These are phyloP conservation scores for Rhizomucor pusillus DNA, from an alignment of 371 early-diverging fungal species.

Conservation along the genomic window DNA sequence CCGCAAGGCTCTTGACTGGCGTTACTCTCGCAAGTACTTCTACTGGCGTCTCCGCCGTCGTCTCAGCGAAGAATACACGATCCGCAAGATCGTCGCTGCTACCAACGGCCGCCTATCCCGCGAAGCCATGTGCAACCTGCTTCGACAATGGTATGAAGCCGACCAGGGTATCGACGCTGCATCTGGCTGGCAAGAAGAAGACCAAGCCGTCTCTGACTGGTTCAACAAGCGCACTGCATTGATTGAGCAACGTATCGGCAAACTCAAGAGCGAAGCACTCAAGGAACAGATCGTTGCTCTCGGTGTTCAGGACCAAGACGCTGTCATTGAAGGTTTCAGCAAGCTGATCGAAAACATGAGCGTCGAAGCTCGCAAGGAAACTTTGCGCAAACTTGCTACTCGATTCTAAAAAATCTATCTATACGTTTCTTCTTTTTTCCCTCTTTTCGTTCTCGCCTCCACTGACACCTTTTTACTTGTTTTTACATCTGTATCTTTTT, in stretches of 20 bases:
- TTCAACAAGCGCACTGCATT: conserved; percentile 52
- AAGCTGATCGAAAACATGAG: conserved; percentile 41
- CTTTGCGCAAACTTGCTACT: conserved; percentile 38
- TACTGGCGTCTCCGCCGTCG: conserved; percentile 91
- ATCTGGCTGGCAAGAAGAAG: conserved; percentile 21
- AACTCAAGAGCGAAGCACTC: conserved; percentile 38
- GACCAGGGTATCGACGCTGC: conserved; percentile 2
- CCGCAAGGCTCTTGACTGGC: conserved; percentile 80
- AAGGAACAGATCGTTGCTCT: conserved; percentile 36
- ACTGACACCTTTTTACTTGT: not conserved
- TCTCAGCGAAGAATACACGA: conserved; percentile 70
- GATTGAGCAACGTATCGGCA: conserved; percentile 46
- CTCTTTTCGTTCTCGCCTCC: too few relatives aligned
- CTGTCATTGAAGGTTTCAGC: conserved; percentile 50
- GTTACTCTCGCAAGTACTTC: conserved; percentile 82
- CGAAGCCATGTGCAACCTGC: conserved; percentile 38
- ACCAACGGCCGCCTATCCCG: conserved; percentile 41
- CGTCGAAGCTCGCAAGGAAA: conserved; percentile 35
- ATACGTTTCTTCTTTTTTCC: not conserved
- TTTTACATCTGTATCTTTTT: not conserved
- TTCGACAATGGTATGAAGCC: conserved; percentile 58
- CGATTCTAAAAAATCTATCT: conserved; percentile 20
- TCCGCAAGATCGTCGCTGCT: conserved; percentile 51
- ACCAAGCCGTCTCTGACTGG: conserved; percentile 62
- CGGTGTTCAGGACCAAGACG: conserved; percentile 39